phyloP scores from a whole-genome alignment of 1,139 yeast genomes.

The Magnusiomyces ingens region DNA sequence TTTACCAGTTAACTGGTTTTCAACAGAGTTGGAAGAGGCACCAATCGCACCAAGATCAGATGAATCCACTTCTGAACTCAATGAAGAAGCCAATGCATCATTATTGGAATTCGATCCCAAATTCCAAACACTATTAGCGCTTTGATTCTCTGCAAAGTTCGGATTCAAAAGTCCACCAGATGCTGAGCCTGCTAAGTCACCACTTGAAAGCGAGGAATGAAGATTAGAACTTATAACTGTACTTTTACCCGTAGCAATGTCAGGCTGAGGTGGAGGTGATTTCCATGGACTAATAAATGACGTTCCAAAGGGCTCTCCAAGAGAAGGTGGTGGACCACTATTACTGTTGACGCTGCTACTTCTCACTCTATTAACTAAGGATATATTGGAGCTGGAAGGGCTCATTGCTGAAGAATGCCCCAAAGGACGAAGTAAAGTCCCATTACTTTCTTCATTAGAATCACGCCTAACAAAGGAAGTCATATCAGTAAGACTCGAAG shows the following conservation, averaged over 20 bases:
- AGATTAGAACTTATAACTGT: background rate
- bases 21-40: too few relatives aligned
- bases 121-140: background rate
- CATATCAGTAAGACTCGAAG: background rate
- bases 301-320: constrained; percentile 15
- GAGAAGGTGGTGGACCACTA: constrained; percentile 12
- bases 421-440: constrained; percentile 5
- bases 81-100: background rate
- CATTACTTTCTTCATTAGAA: background rate
- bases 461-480: constrained; percentile 4
- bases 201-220: background rate
- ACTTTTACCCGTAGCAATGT: background rate
- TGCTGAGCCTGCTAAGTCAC: background rate
- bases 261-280: constrained; percentile 2
- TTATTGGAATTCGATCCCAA: background rate
- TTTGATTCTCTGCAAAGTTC: too few relatives aligned
- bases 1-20: too few relatives aligned
- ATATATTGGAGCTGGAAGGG: background rate
- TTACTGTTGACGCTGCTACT: constrained; percentile 15
- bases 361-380: constrained; percentile 8
- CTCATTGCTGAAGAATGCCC: constrained; percentile 6
- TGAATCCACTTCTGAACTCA: background rate
- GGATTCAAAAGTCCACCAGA: background rate
- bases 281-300: constrained; percentile 13
- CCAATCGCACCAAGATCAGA: background rate